Conservation (phyloP, 768 basidiomycete species). For the Mycena latifolia region DNA sequence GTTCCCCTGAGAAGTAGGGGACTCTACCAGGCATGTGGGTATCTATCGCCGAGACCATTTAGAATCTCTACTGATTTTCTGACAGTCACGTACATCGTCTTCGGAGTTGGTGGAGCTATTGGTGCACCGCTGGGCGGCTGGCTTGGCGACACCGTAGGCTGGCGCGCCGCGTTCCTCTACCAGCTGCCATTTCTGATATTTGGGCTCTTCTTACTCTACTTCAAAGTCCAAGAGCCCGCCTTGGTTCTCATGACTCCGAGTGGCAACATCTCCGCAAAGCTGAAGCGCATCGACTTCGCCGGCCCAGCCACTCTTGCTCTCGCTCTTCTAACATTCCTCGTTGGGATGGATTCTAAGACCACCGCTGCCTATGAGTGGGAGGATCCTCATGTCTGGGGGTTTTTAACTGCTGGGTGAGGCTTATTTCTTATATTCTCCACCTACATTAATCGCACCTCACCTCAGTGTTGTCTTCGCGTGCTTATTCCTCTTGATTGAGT, state of each 20-base stretch:
- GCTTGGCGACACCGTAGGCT: slow-evolving; percentile 72
- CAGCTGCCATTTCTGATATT: slow-evolving; percentile 51
- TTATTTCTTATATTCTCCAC: not conserved
- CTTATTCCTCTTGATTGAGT: slow-evolving; percentile 71
- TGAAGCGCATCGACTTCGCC: slow-evolving; percentile 71
- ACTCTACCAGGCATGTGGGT: slow-evolving; percentile 67
- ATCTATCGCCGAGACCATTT: too few relatives aligned
- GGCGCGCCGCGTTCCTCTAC: slow-evolving; percentile 72
- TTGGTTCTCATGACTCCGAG: slow-evolving; percentile 15
- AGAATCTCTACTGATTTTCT: not conserved
- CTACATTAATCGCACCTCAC: not conserved
- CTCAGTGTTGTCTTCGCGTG: slow-evolving; percentile 54
- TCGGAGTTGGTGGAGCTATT: slow-evolving; percentile 71
- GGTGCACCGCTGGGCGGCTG: slow-evolving; percentile 69
- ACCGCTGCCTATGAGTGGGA: slow-evolving; percentile 44
- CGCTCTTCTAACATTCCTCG: slow-evolving; percentile 55
- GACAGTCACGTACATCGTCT: slow-evolving; percentile 50
- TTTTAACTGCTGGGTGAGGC: slow-evolving; percentile 47
- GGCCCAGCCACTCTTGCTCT: slow-evolving; percentile 71
- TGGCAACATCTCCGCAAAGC: slow-evolving; percentile 44
- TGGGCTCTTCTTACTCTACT: slow-evolving; percentile 24
- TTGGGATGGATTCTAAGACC: slow-evolving; percentile 32
- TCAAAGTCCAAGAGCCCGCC: slow-evolving; percentile 33
- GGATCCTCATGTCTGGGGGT: slow-evolving; percentile 64
- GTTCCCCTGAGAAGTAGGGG: slow-evolving; percentile 76